phyloP scores from a whole-genome alignment of 2,329 filamentous ascomycete genomes.

The Curvularia sp. region DNA sequence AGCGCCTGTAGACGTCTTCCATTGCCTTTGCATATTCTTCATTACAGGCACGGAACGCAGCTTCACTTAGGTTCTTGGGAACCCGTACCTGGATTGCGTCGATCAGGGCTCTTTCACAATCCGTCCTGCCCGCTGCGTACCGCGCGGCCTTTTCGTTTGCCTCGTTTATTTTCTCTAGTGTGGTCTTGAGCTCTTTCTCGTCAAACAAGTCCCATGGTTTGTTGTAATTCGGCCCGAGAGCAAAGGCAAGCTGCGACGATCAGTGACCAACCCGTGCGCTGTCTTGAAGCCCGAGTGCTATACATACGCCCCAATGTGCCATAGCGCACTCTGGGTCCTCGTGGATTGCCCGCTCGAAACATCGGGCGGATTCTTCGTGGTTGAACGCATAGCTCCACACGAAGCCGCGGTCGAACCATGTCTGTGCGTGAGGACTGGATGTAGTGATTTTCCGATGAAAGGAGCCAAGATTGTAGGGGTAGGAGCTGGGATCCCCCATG shows the following conservation, averaged over 20 bases:
- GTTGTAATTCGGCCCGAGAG: slow-evolving; percentile 79
- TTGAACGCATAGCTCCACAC: slow-evolving; percentile 80
- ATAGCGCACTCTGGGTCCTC: slow-evolving; percentile 65
- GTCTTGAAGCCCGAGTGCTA: not conserved
- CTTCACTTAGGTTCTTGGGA: slow-evolving; percentile 55
- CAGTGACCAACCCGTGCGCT: slow-evolving; percentile 43
- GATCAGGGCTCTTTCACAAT: slow-evolving; percentile 69
- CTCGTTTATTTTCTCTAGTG: slow-evolving; percentile 58
- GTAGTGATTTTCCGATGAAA: slow-evolving; percentile 66
- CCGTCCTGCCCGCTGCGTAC: slow-evolving; percentile 49
- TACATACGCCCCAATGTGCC: slow-evolving; percentile 68
- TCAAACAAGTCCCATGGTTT: slow-evolving; percentile 80
- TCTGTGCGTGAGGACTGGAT: slow-evolving; percentile 60
- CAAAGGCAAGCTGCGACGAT: slow-evolving; percentile 62
- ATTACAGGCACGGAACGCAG: slow-evolving; percentile 62
- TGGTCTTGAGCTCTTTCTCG: slow-evolving; percentile 62
- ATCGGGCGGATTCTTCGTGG: slow-evolving; percentile 72
- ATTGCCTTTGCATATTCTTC: slow-evolving; percentile 68
- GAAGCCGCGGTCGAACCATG: slow-evolving; percentile 76
- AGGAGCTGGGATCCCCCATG: slow-evolving; percentile 18
- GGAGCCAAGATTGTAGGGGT: slow-evolving; percentile 64
- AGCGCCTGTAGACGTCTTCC: slow-evolving; percentile 61
- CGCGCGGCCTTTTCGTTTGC: slow-evolving; percentile 57
- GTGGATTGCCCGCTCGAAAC: slow-evolving; percentile 67
- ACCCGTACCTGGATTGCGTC: slow-evolving; percentile 60